Evolutionary conservation across 148 eudicot genomes (phyloP), one percentile per base, ranked within the genome.

Genomic region (Rhododendron vialii): DNA sequence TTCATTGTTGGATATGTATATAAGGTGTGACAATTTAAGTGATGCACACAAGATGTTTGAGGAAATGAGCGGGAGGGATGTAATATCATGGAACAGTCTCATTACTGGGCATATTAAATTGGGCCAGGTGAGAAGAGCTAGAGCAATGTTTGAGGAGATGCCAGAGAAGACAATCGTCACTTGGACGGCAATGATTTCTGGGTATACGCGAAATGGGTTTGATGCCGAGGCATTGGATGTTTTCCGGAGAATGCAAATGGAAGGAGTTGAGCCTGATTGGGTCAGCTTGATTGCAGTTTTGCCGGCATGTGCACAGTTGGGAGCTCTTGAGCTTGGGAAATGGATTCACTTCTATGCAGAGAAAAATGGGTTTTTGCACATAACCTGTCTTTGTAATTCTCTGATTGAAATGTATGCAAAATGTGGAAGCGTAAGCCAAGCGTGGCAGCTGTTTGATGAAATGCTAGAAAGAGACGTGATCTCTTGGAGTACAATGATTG

Each of bases 171-270:
- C 82, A 7, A 84, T 86, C 28, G 91, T 88, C 63, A 88, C 91
- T 30, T 90, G 91, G 91, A 90, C 89, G 8, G 80, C 89, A 0
- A 90, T 90, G 89, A 88, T 90, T 45, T 83, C 91, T 0, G 89
- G 89, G 71, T 88, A 86, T 76, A 75, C 63, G 28, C 85, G 84
- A 26, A 55, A 85, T 75, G 91, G 91, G 18, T 83, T 73, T 24
- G 77, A 87, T 73, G 55, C 51, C 1, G 86, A 85, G 26, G 89
- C 91, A 8, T 75, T 90, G 61, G 88, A 83, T 74, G 41, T 90
- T 57, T 90, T 90, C 30, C 15, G 89, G 71, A 78, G 69, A 82
- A 90, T 90, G 91, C 91, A 90, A 55, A 84, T 35, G 81, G 79
- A 67, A 30, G 88, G 88, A 10, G 83, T 90, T 80, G 82, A 74